Evolutionary conservation across 495 filamentous ascomycete species (phyloP).

Genomic region (Sporormia fimetaria): DNA sequence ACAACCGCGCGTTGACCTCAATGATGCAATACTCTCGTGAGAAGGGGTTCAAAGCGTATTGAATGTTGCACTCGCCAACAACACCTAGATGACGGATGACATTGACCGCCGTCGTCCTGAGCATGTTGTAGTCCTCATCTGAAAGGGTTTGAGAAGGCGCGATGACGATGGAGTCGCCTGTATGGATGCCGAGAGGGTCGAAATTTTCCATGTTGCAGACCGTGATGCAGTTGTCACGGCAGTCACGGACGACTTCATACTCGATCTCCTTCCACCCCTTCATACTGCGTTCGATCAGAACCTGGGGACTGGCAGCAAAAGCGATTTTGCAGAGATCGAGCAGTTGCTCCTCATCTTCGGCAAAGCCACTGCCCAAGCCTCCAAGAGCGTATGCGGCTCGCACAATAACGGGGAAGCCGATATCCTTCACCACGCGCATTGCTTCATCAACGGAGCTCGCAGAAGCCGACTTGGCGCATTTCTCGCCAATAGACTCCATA

Average conservation of each 20-base stretch:
- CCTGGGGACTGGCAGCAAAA: conserved; percentile 88
- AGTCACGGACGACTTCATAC: conserved; percentile 93
- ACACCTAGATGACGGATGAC: conserved; percentile 93
- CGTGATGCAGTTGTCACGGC: conserved; percentile 92
- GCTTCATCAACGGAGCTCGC: conserved; percentile 81
- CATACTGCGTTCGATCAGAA: conserved; percentile 95
- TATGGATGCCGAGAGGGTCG: conserved; percentile 91
- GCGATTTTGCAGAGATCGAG: conserved; percentile 89
- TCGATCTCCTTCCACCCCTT: conserved; percentile 99
- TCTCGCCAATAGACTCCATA: conserved; percentile 97
- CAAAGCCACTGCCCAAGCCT: conserved; percentile 91
- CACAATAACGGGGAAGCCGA: conserved; percentile 93
- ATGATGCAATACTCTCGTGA: conserved; percentile 95
- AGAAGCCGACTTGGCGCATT: conserved; percentile 93
- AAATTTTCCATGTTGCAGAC: conserved; percentile 99
- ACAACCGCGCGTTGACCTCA: conserved; percentile 95
- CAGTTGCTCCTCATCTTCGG: conserved; percentile 77
- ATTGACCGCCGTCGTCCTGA: conserved; percentile 89
- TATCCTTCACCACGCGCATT: conserved; percentile 67
- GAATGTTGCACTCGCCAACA: conserved; percentile 95
- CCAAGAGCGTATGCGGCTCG: conserved; percentile 93
- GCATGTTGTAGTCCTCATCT: conserved; percentile 98
- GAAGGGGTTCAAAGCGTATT: conserved; percentile 91
- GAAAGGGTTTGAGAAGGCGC: conserved; percentile 90
- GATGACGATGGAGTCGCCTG: conserved; percentile 93